Evolutionary conservation across 139 green algal species (phyloP).

Genomic region (Asterochloris erici): DNA sequence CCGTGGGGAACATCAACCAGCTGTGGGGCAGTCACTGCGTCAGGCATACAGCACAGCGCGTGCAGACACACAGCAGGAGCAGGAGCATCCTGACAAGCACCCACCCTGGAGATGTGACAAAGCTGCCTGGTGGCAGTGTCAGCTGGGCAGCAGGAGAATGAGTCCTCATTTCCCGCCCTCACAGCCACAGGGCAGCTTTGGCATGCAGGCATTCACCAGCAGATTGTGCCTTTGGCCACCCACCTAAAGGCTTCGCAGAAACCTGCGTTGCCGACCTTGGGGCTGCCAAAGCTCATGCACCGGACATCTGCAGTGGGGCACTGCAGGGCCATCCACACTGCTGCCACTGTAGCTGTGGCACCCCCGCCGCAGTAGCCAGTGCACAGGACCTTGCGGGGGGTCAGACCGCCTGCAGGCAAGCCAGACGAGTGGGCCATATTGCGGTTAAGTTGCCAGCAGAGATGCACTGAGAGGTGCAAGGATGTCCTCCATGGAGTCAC

Average conservation of each 20-base stretch:
- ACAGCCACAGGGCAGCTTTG: background rate
- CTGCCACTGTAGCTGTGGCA: constrained; percentile 17
- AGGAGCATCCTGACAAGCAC: background rate
- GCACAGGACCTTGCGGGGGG: constrained; percentile 10
- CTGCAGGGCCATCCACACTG: constrained; percentile 17
- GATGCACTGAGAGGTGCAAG: too few species aligned
- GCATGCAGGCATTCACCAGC: background rate
- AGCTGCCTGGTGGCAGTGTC: background rate
- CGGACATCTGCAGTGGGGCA: constrained; percentile 24
- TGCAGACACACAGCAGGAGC: background rate
- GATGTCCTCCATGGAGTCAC: too few species aligned
- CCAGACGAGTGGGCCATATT: too few species aligned
- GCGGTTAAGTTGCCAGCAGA: too few species aligned
- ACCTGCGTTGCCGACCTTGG: constrained; percentile 15
- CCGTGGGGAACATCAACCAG: too few species aligned
- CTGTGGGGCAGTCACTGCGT: background rate
- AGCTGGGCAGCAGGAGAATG: background rate
- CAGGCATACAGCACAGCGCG: background rate
- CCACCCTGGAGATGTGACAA: too few species aligned
- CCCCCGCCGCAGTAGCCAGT: constrained; percentile 23
- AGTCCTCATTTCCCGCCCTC: background rate
- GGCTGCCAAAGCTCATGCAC: constrained; percentile 30
- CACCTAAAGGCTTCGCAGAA: constrained; percentile 12
- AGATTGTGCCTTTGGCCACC: background rate
- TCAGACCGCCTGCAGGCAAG: background rate